Evolutionary conservation across 164 flowering plant genomes (phyloP), one percentile per base, ranked within the genome.

Genomic region (Echeveria elegans): DNA sequence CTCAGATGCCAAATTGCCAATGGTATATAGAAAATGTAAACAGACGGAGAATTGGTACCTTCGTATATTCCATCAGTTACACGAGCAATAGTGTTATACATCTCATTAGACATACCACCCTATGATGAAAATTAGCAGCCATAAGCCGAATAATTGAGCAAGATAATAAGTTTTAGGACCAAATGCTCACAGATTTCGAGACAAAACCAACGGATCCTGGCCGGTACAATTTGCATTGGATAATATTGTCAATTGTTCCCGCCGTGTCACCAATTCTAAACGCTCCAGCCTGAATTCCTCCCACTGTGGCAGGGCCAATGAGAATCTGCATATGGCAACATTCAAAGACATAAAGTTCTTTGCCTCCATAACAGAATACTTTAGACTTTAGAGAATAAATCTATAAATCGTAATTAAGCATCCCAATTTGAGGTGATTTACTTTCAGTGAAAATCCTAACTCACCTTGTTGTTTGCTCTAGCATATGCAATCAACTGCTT

Each of bases 21-120:
- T 8, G 37, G 45, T 19, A 26, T 8, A 8, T 23, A 71, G 32
- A 16, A n/a, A 36, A 37, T 62, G 16, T 2, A 18, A 40, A 56
- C 63, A 30, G 4, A 53, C 8, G 63, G 37, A 11, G 7, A 19
- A 30, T 21, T 2, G 2, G 14, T 72, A 91, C 99, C 99, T 88
- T 94, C 99, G 79, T 86, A 94, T 30, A 94, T 83, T 74, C 99
- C 99, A 81, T 94, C 97, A 12, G 99, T 89, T 9, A 94, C 99
- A 70, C 99, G 96, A 60, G 97, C 97, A 77, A 94, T 81, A 62
- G 96, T 82, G 68, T 79, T 94, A 76, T 94, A 94, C 52, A 94
- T 56, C 74, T 94, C 99, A 78, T 94, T 92, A 52, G 99, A 94
- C 99, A 94, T 94, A 53, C 97, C 99, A 74, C 99, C 99, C 99